These are phyloP conservation scores for Cyclotella sp. DNA, from an alignment of 108 stramenopile genomes.

Conservation along the genomic window DNA sequence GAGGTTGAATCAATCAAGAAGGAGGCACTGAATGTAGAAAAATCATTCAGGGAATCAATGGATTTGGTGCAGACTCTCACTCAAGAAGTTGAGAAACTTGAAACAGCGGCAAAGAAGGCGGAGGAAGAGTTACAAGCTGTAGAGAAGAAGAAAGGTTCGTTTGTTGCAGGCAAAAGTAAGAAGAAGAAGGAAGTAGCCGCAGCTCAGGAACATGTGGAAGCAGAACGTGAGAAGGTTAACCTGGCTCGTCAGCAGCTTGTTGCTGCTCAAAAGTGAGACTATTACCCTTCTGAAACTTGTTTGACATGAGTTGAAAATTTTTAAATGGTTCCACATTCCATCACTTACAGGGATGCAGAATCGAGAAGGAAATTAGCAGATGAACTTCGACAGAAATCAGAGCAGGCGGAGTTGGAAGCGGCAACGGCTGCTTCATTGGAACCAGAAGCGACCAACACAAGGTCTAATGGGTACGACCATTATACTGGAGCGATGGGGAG, in stretches of 20 bases:
- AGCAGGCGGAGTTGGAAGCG: conserved; percentile 77
- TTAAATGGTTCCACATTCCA: too few species aligned
- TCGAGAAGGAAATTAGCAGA: conserved; percentile 67
- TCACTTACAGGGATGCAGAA: conserved; percentile 38
- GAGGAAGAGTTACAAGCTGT: conserved; percentile 53
- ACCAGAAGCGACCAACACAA: conserved; percentile 5
- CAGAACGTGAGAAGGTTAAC: conserved; percentile 63
- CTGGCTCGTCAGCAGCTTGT: conserved; percentile 61
- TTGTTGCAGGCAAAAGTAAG: conserved; percentile 73
- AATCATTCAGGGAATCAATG: conserved; percentile 61
- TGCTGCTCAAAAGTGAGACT: conserved; percentile 51
- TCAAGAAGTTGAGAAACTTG: conserved; percentile 62
- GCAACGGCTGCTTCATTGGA: conserved; percentile 70
- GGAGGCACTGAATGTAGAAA: conserved; percentile 59
- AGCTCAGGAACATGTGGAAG: conserved; percentile 55
- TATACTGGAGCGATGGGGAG: background rate
- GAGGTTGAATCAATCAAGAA: conserved; percentile 59
- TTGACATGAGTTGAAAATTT: too few species aligned
- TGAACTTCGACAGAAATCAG: conserved; percentile 63
- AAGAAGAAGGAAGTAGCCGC: conserved; percentile 69
- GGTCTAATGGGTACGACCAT: conserved; percentile 19
- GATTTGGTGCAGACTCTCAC: conserved; percentile 53
- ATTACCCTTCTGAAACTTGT: background rate
- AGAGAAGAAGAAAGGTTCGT: conserved; percentile 67
- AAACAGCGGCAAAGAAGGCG: conserved; percentile 66